phyloP scores from a whole-genome alignment of 345 rosid genomes.

The Lepidium didymum region DNA sequence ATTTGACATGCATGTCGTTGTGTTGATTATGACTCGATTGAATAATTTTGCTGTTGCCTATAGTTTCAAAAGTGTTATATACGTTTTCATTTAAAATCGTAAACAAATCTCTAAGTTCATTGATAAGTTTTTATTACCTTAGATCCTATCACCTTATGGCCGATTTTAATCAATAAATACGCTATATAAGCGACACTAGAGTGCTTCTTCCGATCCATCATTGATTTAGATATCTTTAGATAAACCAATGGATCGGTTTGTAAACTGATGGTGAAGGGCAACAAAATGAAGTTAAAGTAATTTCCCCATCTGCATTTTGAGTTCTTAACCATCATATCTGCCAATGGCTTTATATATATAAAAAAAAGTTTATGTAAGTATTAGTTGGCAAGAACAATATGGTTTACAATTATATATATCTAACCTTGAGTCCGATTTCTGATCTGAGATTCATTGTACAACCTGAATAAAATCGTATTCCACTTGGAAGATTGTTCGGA shows the following conservation, averaged over 20 bases:
- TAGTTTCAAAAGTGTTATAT: not conserved
- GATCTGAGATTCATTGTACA: constrained; percentile 46
- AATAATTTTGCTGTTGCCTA: constrained; percentile 33
- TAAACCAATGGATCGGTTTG: constrained; percentile 41
- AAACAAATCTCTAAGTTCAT: not conserved
- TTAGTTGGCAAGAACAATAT: too few species aligned
- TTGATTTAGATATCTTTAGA: constrained; percentile 38
- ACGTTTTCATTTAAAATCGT: too few species aligned
- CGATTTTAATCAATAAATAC: not conserved
- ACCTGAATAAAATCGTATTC: constrained; percentile 36
- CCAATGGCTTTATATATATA: constrained; percentile 26
- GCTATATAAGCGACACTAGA: constrained; percentile 35
- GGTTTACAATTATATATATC: too few species aligned
- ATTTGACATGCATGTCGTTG: constrained; percentile 45
- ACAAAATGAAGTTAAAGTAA: constrained; percentile 35
- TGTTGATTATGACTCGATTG: constrained; percentile 23
- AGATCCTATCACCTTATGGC: constrained; percentile 25
- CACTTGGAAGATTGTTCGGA: constrained; percentile 20
- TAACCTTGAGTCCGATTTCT: constrained; percentile 41
- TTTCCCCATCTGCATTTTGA: constrained; percentile 9
- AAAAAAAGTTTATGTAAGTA: not conserved
- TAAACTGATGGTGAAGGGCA: constrained; percentile 38
- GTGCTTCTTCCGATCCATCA: constrained; percentile 40
- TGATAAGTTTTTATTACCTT: constrained; percentile 26
- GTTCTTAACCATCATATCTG: constrained; percentile 40